phyloP scores from a whole-genome alignment of 2,329 filamentous ascomycete species.

The Colletotrichum sp. region DNA sequence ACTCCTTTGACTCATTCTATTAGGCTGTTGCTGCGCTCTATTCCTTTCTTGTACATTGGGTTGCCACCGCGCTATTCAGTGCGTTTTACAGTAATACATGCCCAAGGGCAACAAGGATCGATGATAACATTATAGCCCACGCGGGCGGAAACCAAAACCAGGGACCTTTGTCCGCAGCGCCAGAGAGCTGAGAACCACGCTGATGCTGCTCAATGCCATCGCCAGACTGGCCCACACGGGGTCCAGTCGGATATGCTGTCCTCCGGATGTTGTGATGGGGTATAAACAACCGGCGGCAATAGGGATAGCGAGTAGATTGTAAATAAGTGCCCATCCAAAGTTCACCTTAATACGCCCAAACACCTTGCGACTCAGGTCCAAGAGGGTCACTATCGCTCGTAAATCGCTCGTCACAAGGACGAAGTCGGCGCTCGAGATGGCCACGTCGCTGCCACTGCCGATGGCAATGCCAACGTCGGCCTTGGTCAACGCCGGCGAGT shows the following conservation, averaged over 20 bases:
- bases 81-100: neutral
- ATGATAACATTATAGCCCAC: neutral
- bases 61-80: neutral
- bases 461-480: slow-evolving; percentile 88
- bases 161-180: slow-evolving; percentile 62
- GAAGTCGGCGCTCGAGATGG: slow-evolving; percentile 81
- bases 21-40: neutral
- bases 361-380: slow-evolving; percentile 73
- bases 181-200: slow-evolving; percentile 84
- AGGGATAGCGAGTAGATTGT: slow-evolving; percentile 80
- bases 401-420: slow-evolving; percentile 79
- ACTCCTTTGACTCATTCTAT: neutral
- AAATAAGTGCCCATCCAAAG: slow-evolving; percentile 84
- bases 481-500: slow-evolving; percentile 79
- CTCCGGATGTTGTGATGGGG: slow-evolving; percentile 49
- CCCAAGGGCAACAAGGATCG: neutral
- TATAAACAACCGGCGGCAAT: slow-evolving; percentile 83
- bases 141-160: slow-evolving; percentile 48
- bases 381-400: slow-evolving; percentile 72
- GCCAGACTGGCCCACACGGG: slow-evolving; percentile 89
- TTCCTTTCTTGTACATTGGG: neutral
- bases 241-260: slow-evolving; percentile 67
- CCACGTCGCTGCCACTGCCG: slow-evolving; percentile 83
- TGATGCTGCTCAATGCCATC: slow-evolving; percentile 92
- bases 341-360: slow-evolving; percentile 84